phyloP scores from a whole-genome alignment of 1,284 basidiomycete genomes.

The Vanrija sp. region DNA sequence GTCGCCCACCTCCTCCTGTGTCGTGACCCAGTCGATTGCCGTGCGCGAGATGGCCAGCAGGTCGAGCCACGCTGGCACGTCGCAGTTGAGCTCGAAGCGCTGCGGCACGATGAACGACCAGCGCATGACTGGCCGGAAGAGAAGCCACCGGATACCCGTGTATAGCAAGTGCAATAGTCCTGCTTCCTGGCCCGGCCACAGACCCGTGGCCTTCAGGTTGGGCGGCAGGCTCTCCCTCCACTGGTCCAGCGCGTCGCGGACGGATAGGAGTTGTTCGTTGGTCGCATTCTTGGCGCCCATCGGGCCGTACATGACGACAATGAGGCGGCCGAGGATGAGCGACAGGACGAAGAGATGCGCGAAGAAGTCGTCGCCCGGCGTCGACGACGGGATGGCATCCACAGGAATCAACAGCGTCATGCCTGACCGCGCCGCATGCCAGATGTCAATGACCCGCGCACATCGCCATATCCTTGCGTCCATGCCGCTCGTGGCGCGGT shows the following conservation, averaged over 20 bases:
- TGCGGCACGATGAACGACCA: constrained; percentile 29
- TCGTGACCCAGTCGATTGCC: constrained; percentile 25
- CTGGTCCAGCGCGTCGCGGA: constrained; percentile 14
- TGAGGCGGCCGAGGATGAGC: constrained; percentile 10
- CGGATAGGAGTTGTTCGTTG: constrained; percentile 10
- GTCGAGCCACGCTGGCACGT: constrained; percentile 23
- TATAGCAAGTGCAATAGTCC: constrained; percentile 25
- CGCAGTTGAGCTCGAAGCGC: constrained; percentile 16
- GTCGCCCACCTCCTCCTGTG: constrained; percentile 22
- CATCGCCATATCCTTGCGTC: constrained; percentile 24
- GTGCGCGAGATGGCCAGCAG: constrained; percentile 14
- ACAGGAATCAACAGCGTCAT: constrained; percentile 6
- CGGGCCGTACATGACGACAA: constrained; percentile 20
- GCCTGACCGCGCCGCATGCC: constrained; percentile 23
- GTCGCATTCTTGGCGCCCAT: constrained; percentile 14
- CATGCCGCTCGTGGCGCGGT: not conserved
- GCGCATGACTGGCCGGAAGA: constrained; percentile 32
- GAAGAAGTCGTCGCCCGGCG: constrained; percentile 11
- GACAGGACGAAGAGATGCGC: constrained; percentile 13
- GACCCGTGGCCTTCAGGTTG: constrained; percentile 8
- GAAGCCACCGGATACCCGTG: constrained; percentile 18
- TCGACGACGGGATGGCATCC: not conserved
- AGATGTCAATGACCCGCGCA: constrained; percentile 23
- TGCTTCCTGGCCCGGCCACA: constrained; percentile 17
- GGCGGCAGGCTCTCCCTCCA: constrained; percentile 19